These are phyloP conservation scores for Acanthamoeba triangularis DNA, from an alignment of 208 protist genomes.

Conservation along the genomic window DNA sequence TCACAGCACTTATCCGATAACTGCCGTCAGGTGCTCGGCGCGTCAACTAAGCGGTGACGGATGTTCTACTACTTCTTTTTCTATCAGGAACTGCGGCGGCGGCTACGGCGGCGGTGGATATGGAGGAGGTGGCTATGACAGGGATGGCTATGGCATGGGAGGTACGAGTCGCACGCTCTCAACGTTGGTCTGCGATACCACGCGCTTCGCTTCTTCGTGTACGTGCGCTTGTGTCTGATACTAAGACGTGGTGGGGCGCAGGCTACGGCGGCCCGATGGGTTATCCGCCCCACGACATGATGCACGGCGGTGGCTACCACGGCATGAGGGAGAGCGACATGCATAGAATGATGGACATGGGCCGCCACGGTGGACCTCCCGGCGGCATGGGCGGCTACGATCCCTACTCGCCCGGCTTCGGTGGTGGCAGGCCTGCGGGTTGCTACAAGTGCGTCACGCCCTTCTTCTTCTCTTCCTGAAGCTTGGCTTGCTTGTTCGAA, in stretches of 20 bases:
- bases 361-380: neutral
- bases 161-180: neutral
- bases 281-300: constrained; percentile 5
- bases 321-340: constrained; percentile 67
- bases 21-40: neutral
- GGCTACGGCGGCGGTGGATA: neutral
- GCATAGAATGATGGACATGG: constrained; percentile 65
- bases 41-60: neutral
- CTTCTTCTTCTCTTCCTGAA: neutral
- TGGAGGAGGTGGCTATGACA: neutral
- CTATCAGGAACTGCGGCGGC: neutral
- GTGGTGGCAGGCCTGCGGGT: neutral
- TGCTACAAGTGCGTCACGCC: constrained; percentile 28
- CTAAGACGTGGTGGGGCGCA: neutral
- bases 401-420: constrained; percentile 28
- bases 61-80: neutral
- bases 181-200: neutral
- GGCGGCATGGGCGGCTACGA: constrained; percentile 52
- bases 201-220: neutral
- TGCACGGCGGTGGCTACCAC: constrained; percentile 2
- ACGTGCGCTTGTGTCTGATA: no score
- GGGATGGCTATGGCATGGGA: constrained; percentile 63
- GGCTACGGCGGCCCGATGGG: constrained; percentile 45
- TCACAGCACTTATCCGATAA: neutral
- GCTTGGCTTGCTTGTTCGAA: neutral